Base-by-base conservation (phyloP, 345 rosid species). In the Nasturtium officinale region DNA sequence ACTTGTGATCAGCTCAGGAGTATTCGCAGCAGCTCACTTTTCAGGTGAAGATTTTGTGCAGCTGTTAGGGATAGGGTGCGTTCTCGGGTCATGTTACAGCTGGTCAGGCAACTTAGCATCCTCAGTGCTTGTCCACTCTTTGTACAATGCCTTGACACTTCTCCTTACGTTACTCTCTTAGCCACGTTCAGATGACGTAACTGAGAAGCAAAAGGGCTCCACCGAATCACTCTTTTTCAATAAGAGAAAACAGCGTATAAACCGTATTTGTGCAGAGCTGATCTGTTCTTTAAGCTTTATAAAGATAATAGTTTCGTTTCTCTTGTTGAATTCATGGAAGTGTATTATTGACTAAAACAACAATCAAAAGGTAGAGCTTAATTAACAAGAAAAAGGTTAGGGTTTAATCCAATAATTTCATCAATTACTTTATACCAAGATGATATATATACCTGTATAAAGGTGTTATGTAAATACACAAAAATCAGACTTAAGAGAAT, bases 21-120 rank as follows among this genome's bases (percentile, higher is more conserved):
- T 88, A 54, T 90, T 93, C 50, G 88, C 92, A 28, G 90, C 85
- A 20, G 87, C 87, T 63, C 98, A 93, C 80, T 87, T 93, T 42
- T 90, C 96, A 2, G 80, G 83, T 10, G 89, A 87, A 67, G 84
- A 85, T 73, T 81, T 78, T 42, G 3, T 87, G 35, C 96, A 93
- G 61, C 58, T 93, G 73, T 85, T 87, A 71, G 67, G 85, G 73
- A 82, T 90, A 46, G 97, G 97, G 2, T 85, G 87, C 40, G 78
- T 86, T 30, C 83, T 93, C 0, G 91, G 97, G 50, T 76, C 82
- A 76, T 84, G 84, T 23, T 94, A 94, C 71, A 80, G 86, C 80
- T 87, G 98, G 97, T 78, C 88, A 9, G 90, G 92, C 50, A 86
- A 87, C 78, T 73, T 94, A 61, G 75, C 62, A 4, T 82, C 96